phyloP scores from a whole-genome alignment of 441 rosid genomes.

The Pelargonium myrrhifolium region DNA sequence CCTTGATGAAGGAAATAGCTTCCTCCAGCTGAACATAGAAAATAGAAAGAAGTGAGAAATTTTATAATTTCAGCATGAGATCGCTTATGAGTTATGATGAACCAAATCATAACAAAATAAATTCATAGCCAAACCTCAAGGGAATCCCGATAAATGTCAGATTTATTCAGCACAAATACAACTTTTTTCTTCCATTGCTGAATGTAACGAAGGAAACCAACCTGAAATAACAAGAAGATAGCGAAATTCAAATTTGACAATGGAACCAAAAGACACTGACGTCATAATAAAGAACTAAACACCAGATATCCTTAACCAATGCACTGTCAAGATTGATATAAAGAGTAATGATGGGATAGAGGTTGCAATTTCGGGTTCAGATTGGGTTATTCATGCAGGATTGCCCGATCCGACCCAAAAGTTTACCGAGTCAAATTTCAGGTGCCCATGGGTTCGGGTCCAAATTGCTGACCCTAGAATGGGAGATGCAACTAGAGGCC shows the following conservation, averaged over 20 bases:
- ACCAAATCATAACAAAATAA: not conserved
- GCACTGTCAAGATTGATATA: too few relatives aligned
- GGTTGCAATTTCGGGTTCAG: too few relatives aligned
- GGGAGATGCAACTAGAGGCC: constrained; percentile 16
- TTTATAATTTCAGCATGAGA: not conserved
- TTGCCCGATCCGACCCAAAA: too few relatives aligned
- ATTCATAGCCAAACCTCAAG: constrained; percentile 47
- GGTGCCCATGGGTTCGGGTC: too few relatives aligned
- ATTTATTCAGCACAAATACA: constrained; percentile 77
- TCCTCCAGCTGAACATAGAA: constrained; percentile 57
- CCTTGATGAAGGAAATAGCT: constrained; percentile 69
- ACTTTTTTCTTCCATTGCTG: constrained; percentile 96
- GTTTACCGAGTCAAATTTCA: too few relatives aligned
- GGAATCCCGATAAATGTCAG: constrained; percentile 74
- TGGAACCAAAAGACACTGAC: too few relatives aligned
- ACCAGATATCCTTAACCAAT: too few relatives aligned
- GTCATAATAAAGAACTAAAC: too few relatives aligned
- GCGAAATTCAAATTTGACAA: too few relatives aligned
- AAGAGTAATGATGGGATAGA: not conserved
- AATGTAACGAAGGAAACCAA: constrained; percentile 75
- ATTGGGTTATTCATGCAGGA: too few relatives aligned
- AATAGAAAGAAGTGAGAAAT: not conserved
- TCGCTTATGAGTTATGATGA: not conserved
- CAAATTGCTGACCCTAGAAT: too few relatives aligned
- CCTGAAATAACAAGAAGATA: constrained; percentile 34